phyloP scores from a whole-genome alignment of 495 filamentous ascomycete genomes.

The Penicillium diatomitis region DNA sequence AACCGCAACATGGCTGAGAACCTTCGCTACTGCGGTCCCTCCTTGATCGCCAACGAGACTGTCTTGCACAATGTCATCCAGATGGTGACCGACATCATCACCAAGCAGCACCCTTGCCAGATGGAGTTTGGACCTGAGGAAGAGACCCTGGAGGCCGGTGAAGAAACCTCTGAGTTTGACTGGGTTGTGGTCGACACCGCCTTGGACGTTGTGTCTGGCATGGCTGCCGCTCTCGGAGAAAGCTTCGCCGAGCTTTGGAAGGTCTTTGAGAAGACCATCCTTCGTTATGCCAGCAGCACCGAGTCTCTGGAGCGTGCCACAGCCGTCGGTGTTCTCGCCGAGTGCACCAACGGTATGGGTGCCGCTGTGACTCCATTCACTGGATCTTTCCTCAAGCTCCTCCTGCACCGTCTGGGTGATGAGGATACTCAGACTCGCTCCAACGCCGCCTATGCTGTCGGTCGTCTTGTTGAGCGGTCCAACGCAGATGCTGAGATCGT shows the following conservation, averaged over 20 bases:
- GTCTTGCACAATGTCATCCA: slow-evolving; percentile 57
- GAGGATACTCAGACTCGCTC: slow-evolving; percentile 89
- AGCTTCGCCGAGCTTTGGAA: slow-evolving; percentile 85
- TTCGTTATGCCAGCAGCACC: slow-evolving; percentile 77
- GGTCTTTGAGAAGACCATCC: slow-evolving; percentile 79
- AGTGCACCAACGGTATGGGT: slow-evolving; percentile 83
- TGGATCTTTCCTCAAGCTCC: slow-evolving; percentile 60
- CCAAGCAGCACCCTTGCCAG: slow-evolving; percentile 85
- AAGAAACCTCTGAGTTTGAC: slow-evolving; percentile 91
- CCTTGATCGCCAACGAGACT: slow-evolving; percentile 62
- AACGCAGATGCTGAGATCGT: slow-evolving; percentile 61
- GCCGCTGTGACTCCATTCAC: slow-evolving; percentile 69
- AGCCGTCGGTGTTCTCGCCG: slow-evolving; percentile 83
- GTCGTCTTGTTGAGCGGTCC: slow-evolving; percentile 73
- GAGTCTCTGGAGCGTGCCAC: slow-evolving; percentile 81
- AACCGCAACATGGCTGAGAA: slow-evolving; percentile 91
- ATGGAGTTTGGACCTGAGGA: slow-evolving; percentile 75
- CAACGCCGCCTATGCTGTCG: slow-evolving; percentile 85
- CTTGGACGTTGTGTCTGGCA: slow-evolving; percentile 75
- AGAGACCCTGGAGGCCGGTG: slow-evolving; percentile 55
- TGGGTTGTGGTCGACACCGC: slow-evolving; percentile 94
- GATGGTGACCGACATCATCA: slow-evolving; percentile 63
- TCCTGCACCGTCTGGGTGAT: slow-evolving; percentile 80
- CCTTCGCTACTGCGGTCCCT: slow-evolving; percentile 83
- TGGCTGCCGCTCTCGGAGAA: slow-evolving; percentile 71